Evolutionary conservation across 805 yeast genomes (phyloP).

Genomic region (Pichia nanzhaoensis): DNA sequence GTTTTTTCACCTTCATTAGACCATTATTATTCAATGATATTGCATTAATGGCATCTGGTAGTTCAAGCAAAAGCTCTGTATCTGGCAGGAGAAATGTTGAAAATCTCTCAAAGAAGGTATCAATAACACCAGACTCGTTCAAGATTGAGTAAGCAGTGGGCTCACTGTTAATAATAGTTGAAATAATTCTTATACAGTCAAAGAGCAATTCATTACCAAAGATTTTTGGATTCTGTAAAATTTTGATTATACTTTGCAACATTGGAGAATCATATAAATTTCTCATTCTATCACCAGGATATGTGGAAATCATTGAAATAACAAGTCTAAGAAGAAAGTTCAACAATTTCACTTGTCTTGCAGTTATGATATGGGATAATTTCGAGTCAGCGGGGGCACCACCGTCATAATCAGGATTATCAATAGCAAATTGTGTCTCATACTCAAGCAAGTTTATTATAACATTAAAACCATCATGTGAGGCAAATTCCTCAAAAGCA

Average conservation of each 20-base stretch:
- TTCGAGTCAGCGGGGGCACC: constrained; percentile 51
- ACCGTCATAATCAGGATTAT: constrained; percentile 47
- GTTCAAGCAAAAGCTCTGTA: constrained; percentile 48
- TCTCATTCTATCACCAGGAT: constrained; percentile 77
- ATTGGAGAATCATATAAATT: constrained; percentile 81
- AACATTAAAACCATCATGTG: constrained; percentile 56
- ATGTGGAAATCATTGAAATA: constrained; percentile 56
- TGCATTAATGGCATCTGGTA: constrained; percentile 78
- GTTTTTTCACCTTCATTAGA: constrained; percentile 43
- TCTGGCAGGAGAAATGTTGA: constrained; percentile 48
- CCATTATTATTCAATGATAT: constrained; percentile 74
- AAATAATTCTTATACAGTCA: constrained; percentile 54
- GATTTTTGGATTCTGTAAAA: constrained; percentile 46
- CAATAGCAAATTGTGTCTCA: constrained; percentile 60
- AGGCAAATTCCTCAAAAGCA: constrained; percentile 55
- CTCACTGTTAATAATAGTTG: constrained; percentile 75
- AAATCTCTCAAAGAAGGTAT: constrained; percentile 54
- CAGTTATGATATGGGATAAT: constrained; percentile 44
- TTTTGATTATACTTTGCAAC: constrained; percentile 50
- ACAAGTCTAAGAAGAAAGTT: constrained; percentile 58
- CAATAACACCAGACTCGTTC: constrained; percentile 70
- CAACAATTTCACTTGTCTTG: constrained; percentile 54
- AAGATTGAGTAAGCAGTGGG: constrained; percentile 82
- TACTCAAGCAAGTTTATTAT: constrained; percentile 53
- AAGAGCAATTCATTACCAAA: constrained; percentile 67